Base-by-base conservation (phyloP, 148 eudicot genomes). In the Polygonum maritimum region DNA sequence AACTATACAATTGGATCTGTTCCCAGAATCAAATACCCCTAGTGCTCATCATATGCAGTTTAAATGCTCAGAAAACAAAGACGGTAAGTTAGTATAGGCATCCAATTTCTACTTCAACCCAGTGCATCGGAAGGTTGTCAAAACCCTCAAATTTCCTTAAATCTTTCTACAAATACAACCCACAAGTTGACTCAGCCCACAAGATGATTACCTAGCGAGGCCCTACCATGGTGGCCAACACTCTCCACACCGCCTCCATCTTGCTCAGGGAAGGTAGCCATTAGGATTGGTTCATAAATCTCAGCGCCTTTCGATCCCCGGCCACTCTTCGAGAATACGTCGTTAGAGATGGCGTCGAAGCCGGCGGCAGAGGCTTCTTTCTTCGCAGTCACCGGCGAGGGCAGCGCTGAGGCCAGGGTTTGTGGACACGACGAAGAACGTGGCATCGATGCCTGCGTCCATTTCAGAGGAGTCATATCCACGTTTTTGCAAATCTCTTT, bases 321-420 rank as follows among this genome's bases (percentile, higher is more conserved):
- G n/a, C n/a, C n/a, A n/a, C 86, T 71, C 48, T 77, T 84, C 0
- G 88, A 82, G 78, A 94, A 90, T 33, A 90, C 96, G 40, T 88
- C 92, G 26, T 86, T 90, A 3, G 89, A 86, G 76, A 88, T 86
- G 16, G 84, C 78, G 48, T 83, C 85, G 36, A 83, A 81, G 76
- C 80, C 84, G 11, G 89, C 93, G 15, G 88, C 81, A 47, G 82
- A 83, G 58, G 88, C 83, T 63, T 90, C 75, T 0, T 81, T 83
- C 44, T 45, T 79, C 0, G 79, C 41, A 47, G 79, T 12, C 47
- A 74, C 47, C 31, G 82, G 83, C 18, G 81, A 81, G n/a, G 81
- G 36, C 15, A 82, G 47, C 16, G 84, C 83, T 2, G 82, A 81
- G 55, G 84, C 84, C 2, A 84, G 69, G 62, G 86, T 79, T 80